Evolutionary conservation across 345 rosid species (phyloP).

Genomic region (Erodium maritimum): DNA sequence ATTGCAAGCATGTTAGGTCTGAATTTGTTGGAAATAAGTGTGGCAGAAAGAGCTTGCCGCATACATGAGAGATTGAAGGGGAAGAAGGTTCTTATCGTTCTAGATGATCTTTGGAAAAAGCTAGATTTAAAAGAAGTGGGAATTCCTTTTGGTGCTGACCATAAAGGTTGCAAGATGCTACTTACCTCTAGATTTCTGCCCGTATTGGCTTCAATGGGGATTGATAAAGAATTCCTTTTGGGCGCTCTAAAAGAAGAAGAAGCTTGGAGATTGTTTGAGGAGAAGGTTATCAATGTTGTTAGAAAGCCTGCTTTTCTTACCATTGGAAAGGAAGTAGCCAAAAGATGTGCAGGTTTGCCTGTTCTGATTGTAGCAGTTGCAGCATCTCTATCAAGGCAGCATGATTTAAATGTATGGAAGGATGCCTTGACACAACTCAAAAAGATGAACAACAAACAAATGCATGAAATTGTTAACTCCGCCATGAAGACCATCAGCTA

Average conservation of each 20-base stretch:
- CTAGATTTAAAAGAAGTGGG: slow-evolving; percentile 15
- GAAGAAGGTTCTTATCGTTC: no score
- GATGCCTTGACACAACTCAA: not conserved
- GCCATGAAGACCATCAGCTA: not conserved
- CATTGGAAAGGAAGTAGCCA: not conserved
- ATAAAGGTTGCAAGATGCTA: slow-evolving; percentile 17
- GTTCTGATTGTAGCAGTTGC: slow-evolving; percentile 8
- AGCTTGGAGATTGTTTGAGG: no score
- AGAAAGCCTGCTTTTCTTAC: not conserved
- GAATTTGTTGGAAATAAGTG: slow-evolving; percentile 7
- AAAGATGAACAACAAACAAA: not conserved
- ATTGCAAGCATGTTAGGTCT: slow-evolving; percentile 11
- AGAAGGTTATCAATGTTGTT: slow-evolving; percentile 1
- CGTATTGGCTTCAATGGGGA: slow-evolving; percentile 11
- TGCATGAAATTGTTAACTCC: not conserved
- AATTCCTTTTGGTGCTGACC: slow-evolving; percentile 8
- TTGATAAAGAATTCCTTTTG: not conserved
- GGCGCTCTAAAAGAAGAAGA: slow-evolving; percentile 5
- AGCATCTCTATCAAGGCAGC: not conserved
- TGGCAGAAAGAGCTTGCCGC: slow-evolving; percentile 6
- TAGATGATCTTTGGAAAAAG: slow-evolving; percentile 17
- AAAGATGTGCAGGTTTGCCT: slow-evolving; percentile 17
- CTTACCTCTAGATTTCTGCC: slow-evolving; percentile 10
- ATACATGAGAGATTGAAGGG: slow-evolving; percentile 5
- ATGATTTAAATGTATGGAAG: not conserved